These are phyloP conservation scores for Solanum arcanum DNA, from an alignment of 257 asterid species.

Conservation along the genomic window DNA sequence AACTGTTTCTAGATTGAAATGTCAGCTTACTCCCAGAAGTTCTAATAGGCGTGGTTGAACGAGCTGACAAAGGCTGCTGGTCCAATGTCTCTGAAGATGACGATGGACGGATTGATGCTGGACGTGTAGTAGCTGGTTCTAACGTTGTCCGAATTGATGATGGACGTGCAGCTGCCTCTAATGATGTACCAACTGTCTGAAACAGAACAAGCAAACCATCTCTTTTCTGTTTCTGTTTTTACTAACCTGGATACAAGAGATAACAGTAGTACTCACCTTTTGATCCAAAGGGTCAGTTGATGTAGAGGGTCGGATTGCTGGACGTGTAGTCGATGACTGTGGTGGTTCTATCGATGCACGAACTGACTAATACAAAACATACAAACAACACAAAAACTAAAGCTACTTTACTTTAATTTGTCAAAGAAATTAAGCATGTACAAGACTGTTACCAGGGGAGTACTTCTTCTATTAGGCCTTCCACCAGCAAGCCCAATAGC, in stretches of 20 bases:
- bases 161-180: slow-evolving; percentile 14
- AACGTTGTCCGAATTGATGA: not conserved
- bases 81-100: slow-evolving; percentile 11
- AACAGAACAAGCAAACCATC: slow-evolving; percentile 11
- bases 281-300: not conserved
- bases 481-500: slow-evolving; percentile 75
- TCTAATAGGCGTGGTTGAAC: slow-evolving; percentile 17
- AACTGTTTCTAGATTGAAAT: not conserved
- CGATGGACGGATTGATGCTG: slow-evolving; percentile 7
- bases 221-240: not conserved
- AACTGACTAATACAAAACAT: slow-evolving; percentile 46
- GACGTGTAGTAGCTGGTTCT: slow-evolving; percentile 11
- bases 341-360: slow-evolving; percentile 40
- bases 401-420: not conserved
- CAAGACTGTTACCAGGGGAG: slow-evolving; percentile 46
- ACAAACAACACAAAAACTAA: slow-evolving; percentile 3
- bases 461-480: slow-evolving; percentile 36
- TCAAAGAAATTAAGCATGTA: not conserved
- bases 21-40: not conserved
- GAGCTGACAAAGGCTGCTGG: slow-evolving; percentile 34
- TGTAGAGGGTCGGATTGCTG: not conserved
- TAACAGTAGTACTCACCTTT: not conserved
- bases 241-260: not conserved
- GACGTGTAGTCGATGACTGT: slow-evolving; percentile 1
- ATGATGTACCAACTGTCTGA: slow-evolving; percentile 60